These are phyloP conservation scores for Prototheca wickerhamii DNA, from an alignment of 163 green algal species.

Conservation along the genomic window DNA sequence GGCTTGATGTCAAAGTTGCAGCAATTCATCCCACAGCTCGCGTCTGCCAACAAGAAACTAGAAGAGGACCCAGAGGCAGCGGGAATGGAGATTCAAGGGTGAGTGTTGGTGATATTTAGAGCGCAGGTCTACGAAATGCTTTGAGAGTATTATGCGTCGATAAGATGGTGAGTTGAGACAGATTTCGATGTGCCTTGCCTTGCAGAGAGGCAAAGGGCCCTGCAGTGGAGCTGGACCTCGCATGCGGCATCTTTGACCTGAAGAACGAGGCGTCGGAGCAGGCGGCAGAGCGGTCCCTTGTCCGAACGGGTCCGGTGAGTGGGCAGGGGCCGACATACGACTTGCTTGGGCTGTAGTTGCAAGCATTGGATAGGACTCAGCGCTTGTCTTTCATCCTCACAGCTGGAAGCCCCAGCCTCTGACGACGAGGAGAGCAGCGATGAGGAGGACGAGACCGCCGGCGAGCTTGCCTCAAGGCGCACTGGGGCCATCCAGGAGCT, in stretches of 20 bases:
- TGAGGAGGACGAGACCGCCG: not conserved
- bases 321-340: too few species aligned
- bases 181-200: not conserved
- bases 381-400: too few species aligned
- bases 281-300: slow-evolving; percentile 16
- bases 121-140: not conserved
- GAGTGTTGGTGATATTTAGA: not conserved
- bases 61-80: not conserved
- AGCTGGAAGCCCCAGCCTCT: too few species aligned
- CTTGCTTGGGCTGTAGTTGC: too few species aligned
- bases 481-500: slow-evolving; percentile 12
- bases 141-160: not conserved
- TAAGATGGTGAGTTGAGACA: not conserved
- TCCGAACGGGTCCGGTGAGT: not conserved
- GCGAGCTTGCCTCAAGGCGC: not conserved
- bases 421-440: not conserved
- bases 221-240: slow-evolving; percentile 25
- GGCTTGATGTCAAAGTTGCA: not conserved
- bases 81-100: not conserved
- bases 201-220: slow-evolving; percentile 1
- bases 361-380: too few species aligned
- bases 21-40: not conserved
- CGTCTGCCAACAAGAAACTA: not conserved
- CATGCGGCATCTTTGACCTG: slow-evolving; percentile 32
- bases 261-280: slow-evolving; percentile 18